Base-by-base conservation (phyloP, 495 filamentous ascomycete genomes). In the Parachaetomium inaequale region DNA sequence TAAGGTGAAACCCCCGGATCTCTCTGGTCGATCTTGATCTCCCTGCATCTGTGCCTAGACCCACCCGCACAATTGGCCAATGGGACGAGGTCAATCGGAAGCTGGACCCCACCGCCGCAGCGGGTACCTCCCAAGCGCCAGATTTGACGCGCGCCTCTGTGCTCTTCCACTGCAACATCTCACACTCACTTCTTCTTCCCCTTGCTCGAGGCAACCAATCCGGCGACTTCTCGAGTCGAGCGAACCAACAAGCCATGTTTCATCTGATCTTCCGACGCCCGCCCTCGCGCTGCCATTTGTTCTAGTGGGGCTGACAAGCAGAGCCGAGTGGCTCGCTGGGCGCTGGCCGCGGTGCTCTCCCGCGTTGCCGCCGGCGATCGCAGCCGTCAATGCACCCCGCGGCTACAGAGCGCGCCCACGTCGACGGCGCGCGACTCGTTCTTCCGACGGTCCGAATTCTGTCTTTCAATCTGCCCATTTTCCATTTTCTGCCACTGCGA, bases 91-190 rank as follows among this genome's bases (percentile, higher is more conserved):
- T 10, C 12, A 7, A 55, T 28, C 14, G 5, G 34, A 55, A 42
- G 17, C 34, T 11, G 52, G 53, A 3, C 53, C 42, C 55, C 55
- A 58, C 55, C 17, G n/a, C n/a, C n/a, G 5, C n/a, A 46, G 55
- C 55, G 55, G 40, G 26, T 46, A 14, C n/a, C 19, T 53, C 28
- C 52, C 29, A 21, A 62, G 49, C 42, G 42, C 51, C 31, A 64
- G 34, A 63, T 47, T 63, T 68, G 64, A 70, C 62, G 67, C 67
- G 65, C 67, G 67, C 67, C 62, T 54, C 51, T 66, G 58, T 52
- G 36, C 7, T 47, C 36, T 42, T 58, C 45, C 43, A 17, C 26
- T 47, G 28, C 55, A 42, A 14, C 29, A 21, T 57, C 25, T 34
- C 51, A 55, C 15, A 47, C 29, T 32, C 15, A 19, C 3, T 11